phyloP scores from a whole-genome alignment of 257 asterid genomes.

The Craterostigma plantagineum region DNA sequence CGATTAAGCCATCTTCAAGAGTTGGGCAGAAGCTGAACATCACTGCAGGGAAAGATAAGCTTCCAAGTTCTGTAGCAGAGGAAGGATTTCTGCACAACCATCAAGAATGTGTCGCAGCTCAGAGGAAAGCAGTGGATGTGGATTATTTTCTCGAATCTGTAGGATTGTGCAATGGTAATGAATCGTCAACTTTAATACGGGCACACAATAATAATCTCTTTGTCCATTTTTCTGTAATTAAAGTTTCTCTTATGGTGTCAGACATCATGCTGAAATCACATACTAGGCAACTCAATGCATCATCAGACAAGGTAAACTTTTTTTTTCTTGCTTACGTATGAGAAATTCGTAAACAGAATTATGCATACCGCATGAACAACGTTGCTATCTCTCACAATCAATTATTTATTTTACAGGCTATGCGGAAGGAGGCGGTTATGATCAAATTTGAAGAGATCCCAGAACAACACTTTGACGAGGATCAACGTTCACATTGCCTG shows the following conservation, averaged over 20 bases:
- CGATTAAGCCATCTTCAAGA: constrained; percentile 38
- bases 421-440: background rate
- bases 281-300: too few relatives aligned
- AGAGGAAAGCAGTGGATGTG: constrained; percentile 21
- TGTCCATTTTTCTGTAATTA: background rate
- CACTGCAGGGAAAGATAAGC: constrained; percentile 16
- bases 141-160: constrained; percentile 45
- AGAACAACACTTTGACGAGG: background rate
- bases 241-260: background rate
- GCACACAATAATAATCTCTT: background rate
- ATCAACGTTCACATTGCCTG: background rate
- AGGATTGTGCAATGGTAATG: constrained; percentile 45
- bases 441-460: constrained; percentile 1
- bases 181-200: background rate
- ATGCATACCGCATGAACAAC: background rate
- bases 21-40: constrained; percentile 16
- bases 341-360: too few relatives aligned
- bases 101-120: constrained; percentile 55
- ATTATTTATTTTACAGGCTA: background rate
- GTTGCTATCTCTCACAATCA: background rate
- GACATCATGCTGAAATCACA: too few relatives aligned
- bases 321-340: too few relatives aligned
- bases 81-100: constrained; percentile 73
- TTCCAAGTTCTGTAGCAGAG: constrained; percentile 19
- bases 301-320: too few relatives aligned